A percentile compares a stretch with the other conserved stretches of the same genome.
phyloP scores from a whole-genome alignment of 306 rosid genomes.

The Cucurbita ficifolia region DNA sequence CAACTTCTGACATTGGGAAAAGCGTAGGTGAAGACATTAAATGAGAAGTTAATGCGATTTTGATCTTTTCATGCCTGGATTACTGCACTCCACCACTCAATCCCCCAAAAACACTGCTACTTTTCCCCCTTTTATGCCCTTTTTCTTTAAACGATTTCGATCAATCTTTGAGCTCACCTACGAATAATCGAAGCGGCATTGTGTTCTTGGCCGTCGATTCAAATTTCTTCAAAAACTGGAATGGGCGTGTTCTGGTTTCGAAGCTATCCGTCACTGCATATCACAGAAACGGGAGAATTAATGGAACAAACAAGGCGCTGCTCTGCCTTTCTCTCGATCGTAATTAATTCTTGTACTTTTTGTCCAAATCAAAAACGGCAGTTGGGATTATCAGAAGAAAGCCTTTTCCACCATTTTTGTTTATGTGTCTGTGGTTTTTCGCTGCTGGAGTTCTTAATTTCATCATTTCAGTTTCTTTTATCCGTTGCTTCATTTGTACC shows the following conservation, averaged over 20 bases:
- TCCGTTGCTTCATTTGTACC: not conserved
- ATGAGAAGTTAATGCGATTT: conserved; percentile 56
- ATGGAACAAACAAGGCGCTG: not conserved
- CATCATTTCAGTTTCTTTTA: not conserved
- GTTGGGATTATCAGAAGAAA: not conserved
- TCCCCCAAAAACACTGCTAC: not conserved
- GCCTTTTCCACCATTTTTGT: not conserved
- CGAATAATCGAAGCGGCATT: not conserved
- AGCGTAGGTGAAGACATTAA: conserved; percentile 54
- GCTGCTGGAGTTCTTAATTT: not conserved
- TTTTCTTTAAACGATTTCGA: not conserved
- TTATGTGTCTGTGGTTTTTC: not conserved
- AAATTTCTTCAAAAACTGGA: not conserved
- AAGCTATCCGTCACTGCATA: not conserved
- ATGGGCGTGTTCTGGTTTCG: not conserved
- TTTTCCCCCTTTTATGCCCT: no score
- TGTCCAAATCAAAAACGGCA: not conserved
- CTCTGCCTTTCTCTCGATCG: not conserved
- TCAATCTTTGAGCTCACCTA: not conserved
- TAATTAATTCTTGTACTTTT: not conserved
- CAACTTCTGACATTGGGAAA: conserved; percentile 26
- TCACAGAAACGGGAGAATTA: not conserved
- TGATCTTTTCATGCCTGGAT: conserved; percentile 46
- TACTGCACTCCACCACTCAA: conserved; percentile 15
- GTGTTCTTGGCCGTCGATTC: not conserved